Conservation (phyloP, 2,329 filamentous ascomycete genomes). For the Laburnicola sp. region DNA sequence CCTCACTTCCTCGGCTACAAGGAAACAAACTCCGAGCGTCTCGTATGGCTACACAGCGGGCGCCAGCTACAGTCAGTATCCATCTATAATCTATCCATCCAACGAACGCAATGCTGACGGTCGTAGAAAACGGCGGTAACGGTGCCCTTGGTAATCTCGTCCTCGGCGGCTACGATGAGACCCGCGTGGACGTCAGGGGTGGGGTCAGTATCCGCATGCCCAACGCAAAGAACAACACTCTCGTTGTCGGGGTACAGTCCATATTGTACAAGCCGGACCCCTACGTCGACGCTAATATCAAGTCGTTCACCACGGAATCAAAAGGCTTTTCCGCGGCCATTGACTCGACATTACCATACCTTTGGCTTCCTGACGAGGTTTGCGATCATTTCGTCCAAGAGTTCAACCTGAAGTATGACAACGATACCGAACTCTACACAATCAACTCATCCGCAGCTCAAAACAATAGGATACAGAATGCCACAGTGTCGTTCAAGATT, state of each 20-base stretch:
- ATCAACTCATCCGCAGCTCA: constrained; percentile 33
- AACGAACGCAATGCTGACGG: constrained; percentile 13
- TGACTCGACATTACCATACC: constrained; percentile 46
- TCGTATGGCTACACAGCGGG: constrained; percentile 44
- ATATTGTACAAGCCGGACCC: constrained; percentile 27
- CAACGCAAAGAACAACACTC: constrained; percentile 21
- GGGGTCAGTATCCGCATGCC: constrained; percentile 26
- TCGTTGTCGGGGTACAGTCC: constrained; percentile 33
- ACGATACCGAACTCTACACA: constrained; percentile 37
- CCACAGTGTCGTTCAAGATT: constrained; percentile 33
- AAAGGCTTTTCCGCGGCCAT: constrained; percentile 36
- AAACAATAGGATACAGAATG: constrained; percentile 29
- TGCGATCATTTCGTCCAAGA: constrained; percentile 43
- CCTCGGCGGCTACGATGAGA: constrained; percentile 48
- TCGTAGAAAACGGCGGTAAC: constrained; percentile 30
- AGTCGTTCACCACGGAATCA: constrained; percentile 11
- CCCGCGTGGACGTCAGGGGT: constrained; percentile 28
- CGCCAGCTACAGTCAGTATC: constrained; percentile 39
- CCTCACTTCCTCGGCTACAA: constrained; percentile 21
- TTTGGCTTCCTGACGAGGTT: constrained; percentile 35
- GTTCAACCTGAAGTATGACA: constrained; percentile 44
- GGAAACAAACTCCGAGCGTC: constrained; percentile 24
- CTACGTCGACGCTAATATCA: constrained; percentile 13
- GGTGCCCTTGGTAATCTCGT: constrained; percentile 40
- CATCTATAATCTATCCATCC: not conserved